A percentile compares a stretch with the other conserved stretches of the same genome.
Evolutionary conservation across 2,329 filamentous ascomycete species (phyloP).

Genomic region (Diaporthe sp.): DNA sequence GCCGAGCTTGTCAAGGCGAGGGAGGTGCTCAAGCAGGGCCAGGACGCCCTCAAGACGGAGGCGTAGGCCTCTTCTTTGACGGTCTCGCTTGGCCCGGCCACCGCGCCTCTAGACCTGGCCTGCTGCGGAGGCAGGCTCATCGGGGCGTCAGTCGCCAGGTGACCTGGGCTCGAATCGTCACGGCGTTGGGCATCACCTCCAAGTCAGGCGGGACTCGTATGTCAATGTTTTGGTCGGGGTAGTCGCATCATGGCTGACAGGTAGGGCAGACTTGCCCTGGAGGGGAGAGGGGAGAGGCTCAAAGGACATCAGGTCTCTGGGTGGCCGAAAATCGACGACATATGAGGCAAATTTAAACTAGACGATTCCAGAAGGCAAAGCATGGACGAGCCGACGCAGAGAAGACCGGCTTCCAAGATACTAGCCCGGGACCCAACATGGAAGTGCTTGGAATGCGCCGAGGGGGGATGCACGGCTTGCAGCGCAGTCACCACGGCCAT

Average conservation of each 20-base stretch:
- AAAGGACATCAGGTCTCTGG: neutral
- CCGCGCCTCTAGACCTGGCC: constrained; percentile 28
- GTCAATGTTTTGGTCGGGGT: neutral
- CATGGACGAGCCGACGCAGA: neutral
- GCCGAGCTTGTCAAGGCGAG: constrained; percentile 67
- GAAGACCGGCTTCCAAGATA: neutral
- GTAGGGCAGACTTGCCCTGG: neutral
- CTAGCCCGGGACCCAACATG: too few species aligned
- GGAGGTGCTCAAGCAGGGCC: constrained; percentile 62
- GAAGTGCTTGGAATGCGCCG: neutral
- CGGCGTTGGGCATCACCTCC: too few species aligned
- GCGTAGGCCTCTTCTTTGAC: constrained; percentile 26
- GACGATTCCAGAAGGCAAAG: neutral
- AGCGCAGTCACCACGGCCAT: too few species aligned
- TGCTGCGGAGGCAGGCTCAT: neutral
- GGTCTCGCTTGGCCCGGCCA: neutral
- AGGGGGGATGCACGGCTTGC: neutral
- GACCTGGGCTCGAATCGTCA: neutral
- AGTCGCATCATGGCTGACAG: too few species aligned
- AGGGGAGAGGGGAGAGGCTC: too few species aligned
- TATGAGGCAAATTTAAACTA: neutral
- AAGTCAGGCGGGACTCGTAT: neutral
- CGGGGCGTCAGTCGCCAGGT: neutral
- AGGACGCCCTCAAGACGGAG: constrained; percentile 48
- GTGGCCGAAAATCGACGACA: neutral